Evolutionary conservation across 2,329 filamentous ascomycete species (phyloP).

Genomic region (Elsinoe arachidis): DNA sequence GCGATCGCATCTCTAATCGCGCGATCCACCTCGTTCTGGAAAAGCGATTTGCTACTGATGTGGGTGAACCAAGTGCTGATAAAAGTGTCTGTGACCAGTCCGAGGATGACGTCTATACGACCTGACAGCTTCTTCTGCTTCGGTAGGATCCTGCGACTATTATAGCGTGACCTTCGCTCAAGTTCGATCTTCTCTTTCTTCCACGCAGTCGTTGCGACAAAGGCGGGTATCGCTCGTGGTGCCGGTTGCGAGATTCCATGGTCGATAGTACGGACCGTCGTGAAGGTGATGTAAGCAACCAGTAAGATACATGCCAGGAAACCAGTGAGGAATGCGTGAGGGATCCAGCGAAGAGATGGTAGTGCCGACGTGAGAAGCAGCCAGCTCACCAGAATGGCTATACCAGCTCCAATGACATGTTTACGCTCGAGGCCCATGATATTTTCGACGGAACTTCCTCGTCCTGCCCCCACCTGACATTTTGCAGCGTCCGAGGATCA

Average conservation of each 20-base stretch:
- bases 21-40: conserved; percentile 79
- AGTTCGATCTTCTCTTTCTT: conserved; percentile 58
- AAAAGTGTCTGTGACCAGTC: conserved; percentile 72
- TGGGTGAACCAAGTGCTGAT: conserved; percentile 79
- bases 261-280: conserved; percentile 52
- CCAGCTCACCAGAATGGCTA: conserved; percentile 76
- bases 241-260: conserved; percentile 43
- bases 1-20: conserved; percentile 64
- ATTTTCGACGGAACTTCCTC: conserved; percentile 19
- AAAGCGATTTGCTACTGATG: conserved; percentile 73
- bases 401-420: conserved; percentile 59
- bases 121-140: conserved; percentile 69
- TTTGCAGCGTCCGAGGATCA: background rate
- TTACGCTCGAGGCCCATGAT: conserved; percentile 63
- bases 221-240: conserved; percentile 18
- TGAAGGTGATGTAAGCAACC: conserved; percentile 50
- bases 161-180: conserved; percentile 57
- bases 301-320: conserved; percentile 46
- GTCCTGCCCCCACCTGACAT: conserved; percentile 9
- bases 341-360: conserved; percentile 72
- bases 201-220: conserved; percentile 47
- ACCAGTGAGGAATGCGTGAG: conserved; percentile 73
- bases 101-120: conserved; percentile 69
- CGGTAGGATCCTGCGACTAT: conserved; percentile 61
- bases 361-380: conserved; percentile 75